phyloP scores from a whole-genome alignment of 768 basidiomycete species.

The Leucocoprinus sp. region DNA sequence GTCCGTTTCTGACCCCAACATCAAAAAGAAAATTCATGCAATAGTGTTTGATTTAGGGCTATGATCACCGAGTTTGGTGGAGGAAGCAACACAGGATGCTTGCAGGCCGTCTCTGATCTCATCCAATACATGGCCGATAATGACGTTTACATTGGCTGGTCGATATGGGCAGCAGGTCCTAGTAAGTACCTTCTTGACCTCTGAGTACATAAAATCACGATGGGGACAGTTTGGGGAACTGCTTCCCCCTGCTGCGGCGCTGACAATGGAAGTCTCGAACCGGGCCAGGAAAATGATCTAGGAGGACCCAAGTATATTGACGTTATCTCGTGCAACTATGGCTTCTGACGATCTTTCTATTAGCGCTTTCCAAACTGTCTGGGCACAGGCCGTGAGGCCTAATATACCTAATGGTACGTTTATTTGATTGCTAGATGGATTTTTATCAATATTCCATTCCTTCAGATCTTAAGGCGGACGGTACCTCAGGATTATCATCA shows the following conservation, averaged over 20 bases:
- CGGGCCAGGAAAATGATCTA: constrained; percentile 28
- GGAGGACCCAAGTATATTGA: constrained; percentile 29
- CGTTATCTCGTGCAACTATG: neutral
- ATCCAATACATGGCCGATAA: constrained; percentile 31
- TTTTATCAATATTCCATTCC: neutral
- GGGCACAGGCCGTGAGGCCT: constrained; percentile 27
- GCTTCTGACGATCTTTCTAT: neutral
- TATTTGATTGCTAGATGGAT: neutral
- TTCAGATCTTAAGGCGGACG: constrained; percentile 14
- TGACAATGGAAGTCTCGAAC: constrained; percentile 36
- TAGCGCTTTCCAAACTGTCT: constrained; percentile 31
- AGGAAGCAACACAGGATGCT: constrained; percentile 34
- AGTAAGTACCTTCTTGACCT: constrained; percentile 20
- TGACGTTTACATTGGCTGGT: constrained; percentile 40
- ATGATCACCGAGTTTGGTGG: constrained; percentile 39
- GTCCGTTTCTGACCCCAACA: constrained; percentile 15
- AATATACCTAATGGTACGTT: constrained; percentile 23
- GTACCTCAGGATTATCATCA: constrained; percentile 14
- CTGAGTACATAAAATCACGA: neutral
- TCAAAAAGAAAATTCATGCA: too few relatives aligned
- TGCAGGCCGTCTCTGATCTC: constrained; percentile 33
- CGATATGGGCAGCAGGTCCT: constrained; percentile 41
- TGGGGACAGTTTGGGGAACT: constrained; percentile 32
- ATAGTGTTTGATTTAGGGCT: constrained; percentile 29
- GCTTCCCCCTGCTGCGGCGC: constrained; percentile 34